Base-by-base conservation (phyloP, 2,329 filamentous ascomycete species). In the Akanthomyces muscarius region DNA sequence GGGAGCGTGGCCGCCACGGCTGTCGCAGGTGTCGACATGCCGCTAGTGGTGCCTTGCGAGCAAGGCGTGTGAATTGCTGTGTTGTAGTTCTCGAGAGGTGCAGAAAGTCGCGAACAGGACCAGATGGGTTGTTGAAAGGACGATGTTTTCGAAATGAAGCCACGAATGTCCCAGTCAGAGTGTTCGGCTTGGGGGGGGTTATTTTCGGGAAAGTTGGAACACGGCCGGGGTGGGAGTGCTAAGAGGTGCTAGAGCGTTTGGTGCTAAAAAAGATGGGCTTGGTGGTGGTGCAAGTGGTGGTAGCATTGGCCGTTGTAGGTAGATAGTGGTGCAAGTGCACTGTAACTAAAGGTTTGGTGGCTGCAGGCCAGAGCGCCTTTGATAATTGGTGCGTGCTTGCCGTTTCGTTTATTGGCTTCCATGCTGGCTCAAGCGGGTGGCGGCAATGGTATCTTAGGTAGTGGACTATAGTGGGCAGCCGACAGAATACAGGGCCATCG, bases 1-100 rank as follows among this genome's bases (percentile, higher is more conserved):
- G 87, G 87, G 72, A 91, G 81, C 69, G 87, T 89, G 72, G 87
- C 87, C 33, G 52, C 51, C 75, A 88, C 89, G 71, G 88, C 88
- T 72, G 88, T 89, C 66, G 89, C 91, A 69, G 90, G 90, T 69
- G 90, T 92, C 81, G 90, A 93, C 90, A 94, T 93, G 71, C 66
- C 62, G 59, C 58, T 42, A 52, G 58, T 36, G 48, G 38, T 45
- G 48, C 30, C 38, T 11, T 53, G 48, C 58, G 53, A 33, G 52
- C 57, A 42, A 25, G 58, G 18, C 13, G 25, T 48, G 30, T 11
- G 25, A 3, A 16, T 21, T 48, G 47, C 6, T 44, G 33, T 8
- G 5, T 56, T 30, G 41, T 50, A 16, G 28, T 38, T 25, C 5
- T 45, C 18, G 58, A 41, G 6, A 52, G 25, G 18, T 23, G 48